Base-by-base conservation (phyloP, 768 basidiomycete species). In the Lentinula aciculospora region DNA sequence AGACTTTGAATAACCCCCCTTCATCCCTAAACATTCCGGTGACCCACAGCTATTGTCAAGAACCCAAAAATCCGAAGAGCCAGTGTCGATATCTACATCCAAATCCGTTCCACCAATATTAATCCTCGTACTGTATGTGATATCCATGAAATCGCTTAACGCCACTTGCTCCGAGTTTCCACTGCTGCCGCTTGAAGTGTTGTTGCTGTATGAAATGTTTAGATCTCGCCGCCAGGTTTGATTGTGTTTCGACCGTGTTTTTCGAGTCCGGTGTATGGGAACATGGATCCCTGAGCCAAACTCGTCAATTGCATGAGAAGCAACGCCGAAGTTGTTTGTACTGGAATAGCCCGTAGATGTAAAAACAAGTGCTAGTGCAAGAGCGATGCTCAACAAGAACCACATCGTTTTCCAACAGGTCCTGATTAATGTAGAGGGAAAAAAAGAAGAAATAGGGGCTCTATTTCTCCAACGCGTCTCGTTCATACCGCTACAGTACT, bases 1-100 rank as follows among this genome's bases (percentile, higher is more conserved):
- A n/a, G n/a, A n/a, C n/a, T n/a, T n/a, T n/a, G n/a, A n/a, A n/a
- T n/a, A n/a, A n/a, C n/a, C n/a, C n/a, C n/a, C 19, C 17, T 31
- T 21, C 21, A 17, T 29, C 13, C 49, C 19, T 4, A 17, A 6
- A 28, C 53, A 40, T 12, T 29, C 25, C 3, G 50, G 21, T 6
- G 39, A 42, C 7, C 15, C 69, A 66, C 86, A 90, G 0, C 76
- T 70, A 50, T 83, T 77, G 0, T 86, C 86, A 27, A 85, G 68
- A 9, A 86, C 77, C 89, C 89, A 92, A 4, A 90, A 67, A 64
- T 92, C 89, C 4, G 89, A 84, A 2, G 89, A 91, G 44, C 89
- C 89, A 1, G 88, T 89, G 61, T 91, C 89, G 88, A 49, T 10
- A 1, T 89, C 76, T 12, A 90, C 70, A 15, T 87, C 79, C 6